Evolutionary conservation across 768 basidiomycete species (phyloP).

Genomic region (Macrolepiota dolichaula): DNA sequence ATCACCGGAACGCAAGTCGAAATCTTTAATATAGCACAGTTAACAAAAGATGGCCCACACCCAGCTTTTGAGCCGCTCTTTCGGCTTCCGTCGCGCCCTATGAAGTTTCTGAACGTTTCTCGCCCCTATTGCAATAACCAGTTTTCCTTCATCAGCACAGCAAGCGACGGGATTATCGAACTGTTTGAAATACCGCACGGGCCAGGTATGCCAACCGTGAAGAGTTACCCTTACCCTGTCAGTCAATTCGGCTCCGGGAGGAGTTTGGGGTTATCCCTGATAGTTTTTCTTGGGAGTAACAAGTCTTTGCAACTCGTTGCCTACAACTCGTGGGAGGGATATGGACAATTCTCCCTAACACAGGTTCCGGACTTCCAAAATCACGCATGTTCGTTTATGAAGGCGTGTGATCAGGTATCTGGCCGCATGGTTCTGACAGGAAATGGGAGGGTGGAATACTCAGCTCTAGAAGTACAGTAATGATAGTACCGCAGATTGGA

Average conservation of each 20-base stretch:
- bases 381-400: background rate
- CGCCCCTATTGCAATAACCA: background rate
- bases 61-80: background rate
- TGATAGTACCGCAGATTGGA: no score
- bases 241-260: background rate
- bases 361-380: background rate
- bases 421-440: background rate
- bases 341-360: background rate
- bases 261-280: background rate
- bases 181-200: background rate
- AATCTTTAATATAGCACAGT: background rate
- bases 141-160: background rate
- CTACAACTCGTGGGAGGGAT: background rate
- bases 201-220: background rate
- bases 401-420: background rate
- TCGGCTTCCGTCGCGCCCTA: background rate
- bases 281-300: background rate
- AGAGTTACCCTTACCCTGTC: background rate
- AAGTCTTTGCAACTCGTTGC: background rate
- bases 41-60: background rate
- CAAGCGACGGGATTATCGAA: background rate
- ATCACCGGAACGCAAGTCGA: background rate
- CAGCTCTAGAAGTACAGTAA: background rate
- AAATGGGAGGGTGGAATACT: background rate
- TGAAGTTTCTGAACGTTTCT: background rate